A percentile compares a stretch with the other conserved stretches of the same genome.
phyloP scores from a whole-genome alignment of 306 rosid genomes.

The Rosa multiflora region DNA sequence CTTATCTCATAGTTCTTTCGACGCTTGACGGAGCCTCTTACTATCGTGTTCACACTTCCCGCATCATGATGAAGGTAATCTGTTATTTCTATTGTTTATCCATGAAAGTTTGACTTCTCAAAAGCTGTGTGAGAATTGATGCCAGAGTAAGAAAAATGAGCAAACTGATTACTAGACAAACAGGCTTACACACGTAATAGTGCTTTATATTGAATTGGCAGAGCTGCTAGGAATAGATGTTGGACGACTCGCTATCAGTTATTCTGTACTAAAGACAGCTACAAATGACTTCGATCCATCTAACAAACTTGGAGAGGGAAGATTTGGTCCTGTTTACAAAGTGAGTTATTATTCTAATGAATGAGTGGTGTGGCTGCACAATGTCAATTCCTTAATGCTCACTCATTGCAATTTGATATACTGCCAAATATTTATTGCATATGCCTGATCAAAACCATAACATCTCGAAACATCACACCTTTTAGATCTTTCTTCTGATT shows the following conservation, averaged over 20 bases:
- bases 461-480: too few relatives aligned
- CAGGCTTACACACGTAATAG: neutral
- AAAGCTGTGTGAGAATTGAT: neutral
- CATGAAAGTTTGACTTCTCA: neutral
- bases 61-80: conserved; percentile 61
- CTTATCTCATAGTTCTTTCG: too few relatives aligned
- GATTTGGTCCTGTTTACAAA: conserved; percentile 78
- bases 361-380: neutral
- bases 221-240: conserved; percentile 62
- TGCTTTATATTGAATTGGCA: conserved; percentile 32
- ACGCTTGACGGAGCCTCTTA: too few relatives aligned
- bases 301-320: conserved; percentile 25
- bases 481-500: too few relatives aligned
- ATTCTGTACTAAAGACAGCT: conserved; percentile 57
- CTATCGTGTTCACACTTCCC: too few relatives aligned
- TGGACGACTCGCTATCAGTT: conserved; percentile 62
- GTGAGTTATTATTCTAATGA: conserved; percentile 30
- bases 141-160: too few relatives aligned
- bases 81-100: neutral
- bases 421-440: too few relatives aligned
- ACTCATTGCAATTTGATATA: neutral
- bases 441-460: too few relatives aligned
- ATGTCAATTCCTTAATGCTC: neutral
- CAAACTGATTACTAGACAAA: too few relatives aligned
- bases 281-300: conserved; percentile 55